Evolutionary conservation across 2,329 filamentous ascomycete species (phyloP).

Genomic region (Cordyceps javanica): DNA sequence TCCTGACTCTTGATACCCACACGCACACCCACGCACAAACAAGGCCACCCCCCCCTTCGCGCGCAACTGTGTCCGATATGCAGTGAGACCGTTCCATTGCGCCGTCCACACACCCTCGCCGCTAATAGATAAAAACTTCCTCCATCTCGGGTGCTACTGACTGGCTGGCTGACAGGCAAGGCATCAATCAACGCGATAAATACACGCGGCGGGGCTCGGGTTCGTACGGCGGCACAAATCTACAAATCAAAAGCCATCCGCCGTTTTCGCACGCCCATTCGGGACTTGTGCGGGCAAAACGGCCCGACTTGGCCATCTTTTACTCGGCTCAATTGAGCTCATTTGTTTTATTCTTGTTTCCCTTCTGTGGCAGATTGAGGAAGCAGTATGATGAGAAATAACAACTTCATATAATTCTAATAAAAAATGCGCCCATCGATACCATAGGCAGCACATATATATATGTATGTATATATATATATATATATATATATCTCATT

Average conservation of each 20-base stretch:
- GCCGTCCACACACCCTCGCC: too few relatives aligned
- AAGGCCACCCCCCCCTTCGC: too few relatives aligned
- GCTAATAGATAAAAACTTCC: too few relatives aligned
- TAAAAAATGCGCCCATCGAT: background rate
- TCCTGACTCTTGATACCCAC: background rate
- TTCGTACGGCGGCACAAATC: background rate
- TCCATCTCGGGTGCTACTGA: too few relatives aligned
- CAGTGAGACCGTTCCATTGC: background rate
- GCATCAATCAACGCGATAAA: background rate
- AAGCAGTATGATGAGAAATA: background rate
- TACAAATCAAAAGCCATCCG: background rate
- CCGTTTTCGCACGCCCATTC: too few relatives aligned
- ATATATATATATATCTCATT: background rate
- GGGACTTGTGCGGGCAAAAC: too few relatives aligned
- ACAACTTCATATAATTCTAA: background rate
- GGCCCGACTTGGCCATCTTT: background rate
- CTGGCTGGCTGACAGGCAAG: background rate
- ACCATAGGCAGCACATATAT: background rate
- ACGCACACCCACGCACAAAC: background rate
- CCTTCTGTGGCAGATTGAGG: background rate
- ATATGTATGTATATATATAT: background rate
- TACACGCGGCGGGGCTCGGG: background rate
- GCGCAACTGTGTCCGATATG: background rate
- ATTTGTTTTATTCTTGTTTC: too few relatives aligned
- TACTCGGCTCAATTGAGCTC: background rate